phyloP scores from a whole-genome alignment of 257 asterid species.

The Petunia axillaris region DNA sequence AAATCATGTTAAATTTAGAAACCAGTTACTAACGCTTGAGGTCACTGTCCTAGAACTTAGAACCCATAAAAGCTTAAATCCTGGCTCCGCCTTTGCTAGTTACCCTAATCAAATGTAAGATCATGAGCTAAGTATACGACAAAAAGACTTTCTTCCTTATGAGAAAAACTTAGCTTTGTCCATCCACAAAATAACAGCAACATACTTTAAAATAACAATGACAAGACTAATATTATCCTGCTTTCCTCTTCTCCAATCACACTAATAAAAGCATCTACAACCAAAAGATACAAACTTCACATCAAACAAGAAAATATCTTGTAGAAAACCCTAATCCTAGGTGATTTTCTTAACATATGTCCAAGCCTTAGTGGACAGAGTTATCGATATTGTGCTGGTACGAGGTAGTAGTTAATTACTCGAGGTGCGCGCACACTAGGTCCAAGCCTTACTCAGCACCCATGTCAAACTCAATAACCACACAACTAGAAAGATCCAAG shows the following conservation, averaged over 20 bases:
- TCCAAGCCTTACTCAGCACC: not conserved
- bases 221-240: not conserved
- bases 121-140: not conserved
- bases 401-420: too few species aligned
- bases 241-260: not conserved
- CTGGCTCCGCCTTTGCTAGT: not conserved
- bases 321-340: not conserved
- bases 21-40: too few species aligned
- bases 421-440: too few species aligned
- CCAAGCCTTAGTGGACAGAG: too few species aligned
- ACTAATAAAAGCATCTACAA: not conserved
- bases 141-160: not conserved
- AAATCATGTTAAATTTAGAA: too few species aligned
- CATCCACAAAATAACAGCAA: not conserved
- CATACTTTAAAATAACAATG: not conserved
- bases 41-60: too few species aligned
- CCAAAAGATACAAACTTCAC: not conserved
- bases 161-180: not conserved
- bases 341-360: too few species aligned
- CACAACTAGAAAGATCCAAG: not conserved
- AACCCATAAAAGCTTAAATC: too few species aligned
- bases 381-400: too few species aligned
- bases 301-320: not conserved
- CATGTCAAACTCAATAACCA: not conserved
- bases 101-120: conserved; percentile 18